Evolutionary conservation across 139 green algal species (phyloP).

Genomic region (Chlorella sp.): DNA sequence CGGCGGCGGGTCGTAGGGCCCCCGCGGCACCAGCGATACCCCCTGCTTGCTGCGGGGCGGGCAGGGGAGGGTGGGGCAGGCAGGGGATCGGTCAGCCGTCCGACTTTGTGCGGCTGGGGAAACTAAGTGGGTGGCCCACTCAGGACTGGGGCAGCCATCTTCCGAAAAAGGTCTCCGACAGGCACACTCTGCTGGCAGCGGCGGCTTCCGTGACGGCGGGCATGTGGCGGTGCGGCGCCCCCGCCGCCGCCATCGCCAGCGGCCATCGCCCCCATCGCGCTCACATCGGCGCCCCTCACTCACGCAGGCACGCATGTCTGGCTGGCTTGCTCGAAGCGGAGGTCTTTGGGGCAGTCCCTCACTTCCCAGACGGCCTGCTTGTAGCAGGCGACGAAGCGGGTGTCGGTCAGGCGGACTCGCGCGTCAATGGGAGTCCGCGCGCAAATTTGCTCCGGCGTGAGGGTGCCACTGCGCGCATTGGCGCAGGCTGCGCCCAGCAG

Average conservation of each 20-base stretch:
- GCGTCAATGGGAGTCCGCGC: neutral
- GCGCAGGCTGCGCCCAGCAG: neutral
- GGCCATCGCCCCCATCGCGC: neutral
- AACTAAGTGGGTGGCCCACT: too few relatives aligned
- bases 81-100: neutral
- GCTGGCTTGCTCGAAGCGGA: neutral
- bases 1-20: neutral
- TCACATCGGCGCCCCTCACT: neutral
- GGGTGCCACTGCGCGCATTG: neutral
- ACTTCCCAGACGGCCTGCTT: neutral
- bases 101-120: too few relatives aligned
- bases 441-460: neutral
- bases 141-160: too few relatives aligned
- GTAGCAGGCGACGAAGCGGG: neutral
- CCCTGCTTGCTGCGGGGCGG: neutral
- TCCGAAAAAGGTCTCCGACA: neutral
- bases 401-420: neutral
- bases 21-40: neutral
- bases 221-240: neutral
- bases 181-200: neutral
- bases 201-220: neutral
- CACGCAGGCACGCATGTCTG: neutral
- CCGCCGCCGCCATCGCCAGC: neutral
- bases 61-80: neutral
- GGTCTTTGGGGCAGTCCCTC: neutral